Evolutionary conservation across 108 stramenopile genomes (phyloP).

Genomic region (Skeletonema tropicum): DNA sequence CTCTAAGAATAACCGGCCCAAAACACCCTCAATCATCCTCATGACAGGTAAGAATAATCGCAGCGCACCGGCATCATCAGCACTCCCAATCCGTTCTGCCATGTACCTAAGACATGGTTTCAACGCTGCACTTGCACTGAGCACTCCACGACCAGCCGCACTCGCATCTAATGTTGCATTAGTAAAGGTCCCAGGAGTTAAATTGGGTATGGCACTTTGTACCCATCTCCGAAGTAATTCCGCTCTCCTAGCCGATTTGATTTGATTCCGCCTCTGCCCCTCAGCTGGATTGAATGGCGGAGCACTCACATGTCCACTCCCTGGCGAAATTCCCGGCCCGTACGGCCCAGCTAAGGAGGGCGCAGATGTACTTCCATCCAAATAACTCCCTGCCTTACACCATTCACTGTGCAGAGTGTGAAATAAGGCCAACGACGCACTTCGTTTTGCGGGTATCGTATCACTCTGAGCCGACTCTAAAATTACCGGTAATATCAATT

Average conservation of each 20-base stretch:
- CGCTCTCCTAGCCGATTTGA: conserved; percentile 65
- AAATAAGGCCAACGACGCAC: conserved; percentile 73
- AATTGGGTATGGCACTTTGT: conserved; percentile 69
- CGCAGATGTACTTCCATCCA: conserved; percentile 51
- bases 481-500: conserved; percentile 73
- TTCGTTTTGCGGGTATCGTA: conserved; percentile 70
- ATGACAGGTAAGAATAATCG: conserved; percentile 80
- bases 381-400: conserved; percentile 73
- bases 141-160: conserved; percentile 68
- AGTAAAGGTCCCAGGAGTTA: conserved; percentile 74
- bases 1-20: conserved; percentile 47
- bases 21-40: conserved; percentile 85
- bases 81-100: conserved; percentile 68
- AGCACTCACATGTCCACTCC: conserved; percentile 12
- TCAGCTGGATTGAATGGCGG: conserved; percentile 23
- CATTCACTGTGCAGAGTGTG: conserved; percentile 70
- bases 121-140: conserved; percentile 75
- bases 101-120: conserved; percentile 82
- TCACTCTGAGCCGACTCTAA: conserved; percentile 85
- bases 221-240: conserved; percentile 83
- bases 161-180: conserved; percentile 55
- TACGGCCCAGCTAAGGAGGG: conserved; percentile 52
- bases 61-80: conserved; percentile 84
- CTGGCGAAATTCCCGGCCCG: conserved; percentile 40
- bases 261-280: conserved; percentile 42